Evolutionary conservation across 306 rosid genomes (phyloP).

Genomic region (Parietaria judaica): DNA sequence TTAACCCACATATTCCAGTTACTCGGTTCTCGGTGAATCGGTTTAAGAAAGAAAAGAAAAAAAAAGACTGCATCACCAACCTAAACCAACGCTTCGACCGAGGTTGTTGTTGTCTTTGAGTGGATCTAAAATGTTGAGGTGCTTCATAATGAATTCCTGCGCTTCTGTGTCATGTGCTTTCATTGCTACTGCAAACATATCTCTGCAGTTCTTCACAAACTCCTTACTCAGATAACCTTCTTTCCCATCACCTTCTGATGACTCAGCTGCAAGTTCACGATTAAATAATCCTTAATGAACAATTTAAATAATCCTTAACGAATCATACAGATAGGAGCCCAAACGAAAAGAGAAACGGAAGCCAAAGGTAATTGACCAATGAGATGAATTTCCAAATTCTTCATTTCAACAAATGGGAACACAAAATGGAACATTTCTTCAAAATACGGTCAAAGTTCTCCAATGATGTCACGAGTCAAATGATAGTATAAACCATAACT

Average conservation of each 20-base stretch:
- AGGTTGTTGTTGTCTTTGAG: constrained; percentile 54
- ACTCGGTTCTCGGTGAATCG: no score
- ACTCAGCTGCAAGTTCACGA: constrained; percentile 29
- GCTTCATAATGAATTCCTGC: constrained; percentile 39
- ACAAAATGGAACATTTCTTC: no score
- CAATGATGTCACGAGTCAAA: no score
- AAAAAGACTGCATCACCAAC: constrained; percentile 16
- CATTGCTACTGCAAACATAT: constrained; percentile 26
- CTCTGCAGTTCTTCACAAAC: constrained; percentile 42
- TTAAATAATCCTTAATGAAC: constrained; percentile 16
- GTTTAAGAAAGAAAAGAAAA: no score
- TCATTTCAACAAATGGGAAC: no score
- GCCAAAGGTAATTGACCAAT: no score
- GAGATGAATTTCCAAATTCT: no score
- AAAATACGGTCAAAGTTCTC: no score
- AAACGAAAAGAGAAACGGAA: no score
- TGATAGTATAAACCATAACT: no score
- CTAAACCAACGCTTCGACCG: constrained; percentile 53
- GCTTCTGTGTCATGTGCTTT: constrained; percentile 16
- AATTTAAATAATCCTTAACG: background rate
- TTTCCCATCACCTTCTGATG: constrained; percentile 24
- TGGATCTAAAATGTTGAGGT: constrained; percentile 64
- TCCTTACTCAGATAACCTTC: constrained; percentile 42
- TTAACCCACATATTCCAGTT: no score
- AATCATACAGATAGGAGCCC: no score